Base-by-base conservation (phyloP, 805 yeast species). In the Candida schatavii region DNA sequence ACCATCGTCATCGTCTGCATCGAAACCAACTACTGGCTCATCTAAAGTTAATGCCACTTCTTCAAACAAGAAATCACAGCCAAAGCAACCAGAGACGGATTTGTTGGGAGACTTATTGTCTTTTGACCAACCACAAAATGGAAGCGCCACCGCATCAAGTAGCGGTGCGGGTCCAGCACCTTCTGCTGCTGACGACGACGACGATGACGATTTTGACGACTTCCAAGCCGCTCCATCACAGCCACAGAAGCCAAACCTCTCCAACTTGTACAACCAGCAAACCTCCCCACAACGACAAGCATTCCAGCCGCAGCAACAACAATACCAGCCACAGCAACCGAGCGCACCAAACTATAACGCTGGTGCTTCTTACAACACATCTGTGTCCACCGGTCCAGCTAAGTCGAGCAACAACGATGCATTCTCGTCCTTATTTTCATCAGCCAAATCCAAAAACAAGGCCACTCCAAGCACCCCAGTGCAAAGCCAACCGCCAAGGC, bases 181-280 rank as follows among this genome's bases (percentile, higher is more conserved):
- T 3, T 44, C 44, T 11, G 50, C 26, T 14, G 44, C 46, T 15
- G 54, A 44, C 3, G 62, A 59, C 4, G 79, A 74, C 7, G 85
- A 77, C 42, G 88, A 80, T 42, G 88, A 84, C 48, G 93, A 85
- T 31, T 86, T 86, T 57, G 88, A 85, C 48, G 93, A 85, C 49
- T 85, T 85, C 73, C 91, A 85, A 61, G 85, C 88, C 10, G 80
- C 77, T 3, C 81, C 84, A 6, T 62, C 65, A 14, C 46, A 43
- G 46, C 35, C 41, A 47, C 50, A 45, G 46, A 9, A 29, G 46
- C 52, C 48, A 53, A 57, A 57, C 46, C 52, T 64, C 40, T 54
- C 57, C 25, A 59, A 50, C 46, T 56, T 66, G 46, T 57, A 57
- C 46, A 59, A 52, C 47, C 55, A 45, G 46, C 49, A 46, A 45